Percentiles rank a stretch among this genome's conserved stretches.
Evolutionary conservation across 2,329 filamentous ascomycete genomes (phyloP).

Genomic region (Rhinocladiella similis): DNA sequence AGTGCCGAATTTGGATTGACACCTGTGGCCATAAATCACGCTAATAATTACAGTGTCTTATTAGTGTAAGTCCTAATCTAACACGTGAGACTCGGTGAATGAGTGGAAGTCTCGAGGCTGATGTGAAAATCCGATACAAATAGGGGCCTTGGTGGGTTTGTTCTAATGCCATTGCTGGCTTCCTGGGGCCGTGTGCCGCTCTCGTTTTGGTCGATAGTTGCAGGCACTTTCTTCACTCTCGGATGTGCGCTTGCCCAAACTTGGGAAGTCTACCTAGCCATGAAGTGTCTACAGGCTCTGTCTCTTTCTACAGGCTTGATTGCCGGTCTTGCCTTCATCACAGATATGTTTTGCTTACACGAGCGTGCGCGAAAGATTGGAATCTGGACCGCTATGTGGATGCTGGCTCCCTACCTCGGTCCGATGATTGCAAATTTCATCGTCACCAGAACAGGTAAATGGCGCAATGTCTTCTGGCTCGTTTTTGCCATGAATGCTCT

Average conservation of each 20-base stretch:
- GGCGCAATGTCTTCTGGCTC: slow-evolving; percentile 37
- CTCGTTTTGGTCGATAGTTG: no score
- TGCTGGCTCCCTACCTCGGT: slow-evolving; percentile 30
- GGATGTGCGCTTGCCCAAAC: not conserved
- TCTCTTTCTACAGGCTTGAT: slow-evolving; percentile 41
- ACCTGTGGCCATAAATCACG: no score
- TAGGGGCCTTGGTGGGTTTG: no score
- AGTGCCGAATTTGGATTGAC: no score
- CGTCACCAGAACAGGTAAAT: slow-evolving; percentile 32
- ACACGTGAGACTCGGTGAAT: no score
- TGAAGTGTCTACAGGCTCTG: slow-evolving; percentile 44
- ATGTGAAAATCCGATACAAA: no score
- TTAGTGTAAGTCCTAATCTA: no score
- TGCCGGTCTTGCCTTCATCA: slow-evolving; percentile 43
- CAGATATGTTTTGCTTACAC: slow-evolving; percentile 43
- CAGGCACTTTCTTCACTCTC: no score
- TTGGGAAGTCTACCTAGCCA: slow-evolving; percentile 42
- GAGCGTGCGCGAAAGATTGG: slow-evolving; percentile 42
- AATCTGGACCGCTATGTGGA: slow-evolving; percentile 37
- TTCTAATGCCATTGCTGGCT: not conserved
- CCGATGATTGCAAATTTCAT: slow-evolving; percentile 37
- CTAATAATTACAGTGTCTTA: no score
- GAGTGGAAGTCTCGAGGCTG: no score
- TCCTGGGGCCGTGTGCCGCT: slow-evolving; percentile 36
- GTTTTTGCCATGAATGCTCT: slow-evolving; percentile 30